Evolutionary conservation across 1,284 basidiomycete genomes (phyloP).

Genomic region (Ustilago vetiveriae): DNA sequence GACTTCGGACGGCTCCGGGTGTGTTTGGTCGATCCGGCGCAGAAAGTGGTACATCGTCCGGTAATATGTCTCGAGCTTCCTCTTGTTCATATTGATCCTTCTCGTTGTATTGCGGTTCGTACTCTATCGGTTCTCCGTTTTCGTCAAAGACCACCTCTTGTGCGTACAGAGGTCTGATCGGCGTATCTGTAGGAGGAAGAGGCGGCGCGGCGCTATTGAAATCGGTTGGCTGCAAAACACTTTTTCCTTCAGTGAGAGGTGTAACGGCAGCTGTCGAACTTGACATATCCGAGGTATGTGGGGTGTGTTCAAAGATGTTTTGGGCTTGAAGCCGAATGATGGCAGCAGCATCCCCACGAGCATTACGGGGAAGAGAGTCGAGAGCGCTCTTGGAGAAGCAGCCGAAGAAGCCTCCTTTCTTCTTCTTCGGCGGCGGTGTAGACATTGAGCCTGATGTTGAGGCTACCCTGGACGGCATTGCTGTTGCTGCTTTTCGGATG

Average conservation of each 20-base stretch:
- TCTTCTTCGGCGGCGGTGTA: constrained; percentile 34
- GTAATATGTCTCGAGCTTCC: constrained; percentile 31
- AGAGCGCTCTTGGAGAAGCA: constrained; percentile 47
- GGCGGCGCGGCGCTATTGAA: constrained; percentile 8
- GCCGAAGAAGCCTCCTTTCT: constrained; percentile 41
- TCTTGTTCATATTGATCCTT: constrained; percentile 14
- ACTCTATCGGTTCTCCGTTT: not conserved
- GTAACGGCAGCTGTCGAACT: constrained; percentile 12
- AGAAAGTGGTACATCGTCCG: constrained; percentile 11
- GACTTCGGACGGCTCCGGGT: constrained; percentile 13
- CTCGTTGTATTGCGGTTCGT: not conserved
- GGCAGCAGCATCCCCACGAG: constrained; percentile 38
- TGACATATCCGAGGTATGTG: constrained; percentile 8
- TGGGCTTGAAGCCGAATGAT: constrained; percentile 42
- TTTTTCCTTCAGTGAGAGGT: constrained; percentile 21
- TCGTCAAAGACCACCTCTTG: constrained; percentile 12
- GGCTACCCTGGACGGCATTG: constrained; percentile 21
- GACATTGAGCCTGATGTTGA: constrained; percentile 15
- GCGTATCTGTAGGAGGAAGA: not conserved
- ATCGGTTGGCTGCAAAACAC: constrained; percentile 14
- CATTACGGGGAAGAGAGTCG: constrained; percentile 44
- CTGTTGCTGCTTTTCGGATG: not conserved
- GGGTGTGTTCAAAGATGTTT: constrained; percentile 21
- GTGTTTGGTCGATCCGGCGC: constrained; percentile 9
- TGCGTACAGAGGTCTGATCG: constrained; percentile 16